Conservation (phyloP, 2,329 filamentous ascomycete genomes). For the Orbilia quercus region DNA sequence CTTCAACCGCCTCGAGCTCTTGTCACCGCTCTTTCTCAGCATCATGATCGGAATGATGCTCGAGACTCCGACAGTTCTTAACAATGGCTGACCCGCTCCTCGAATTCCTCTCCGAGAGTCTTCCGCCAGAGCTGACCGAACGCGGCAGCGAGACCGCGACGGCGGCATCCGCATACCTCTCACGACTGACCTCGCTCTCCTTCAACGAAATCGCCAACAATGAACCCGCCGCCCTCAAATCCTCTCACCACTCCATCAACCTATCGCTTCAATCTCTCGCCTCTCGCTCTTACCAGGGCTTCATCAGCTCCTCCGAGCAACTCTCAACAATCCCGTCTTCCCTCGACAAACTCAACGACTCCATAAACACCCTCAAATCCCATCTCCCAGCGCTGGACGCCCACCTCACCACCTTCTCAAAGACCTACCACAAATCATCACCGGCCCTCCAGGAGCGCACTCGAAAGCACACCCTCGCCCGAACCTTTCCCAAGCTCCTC, state of each 20-base stretch:
- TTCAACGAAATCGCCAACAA: conserved; percentile 76
- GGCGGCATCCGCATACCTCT: conserved; percentile 74
- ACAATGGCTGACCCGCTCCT: conserved; percentile 55
- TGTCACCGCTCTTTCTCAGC: conserved; percentile 11
- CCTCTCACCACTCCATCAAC: conserved; percentile 81
- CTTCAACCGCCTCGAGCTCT: conserved; percentile 9
- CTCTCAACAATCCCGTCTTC: conserved; percentile 76
- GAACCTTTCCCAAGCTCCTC: conserved; percentile 88
- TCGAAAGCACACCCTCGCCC: conserved; percentile 80
- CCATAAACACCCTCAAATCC: conserved; percentile 75
- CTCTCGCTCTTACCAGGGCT: conserved; percentile 85
- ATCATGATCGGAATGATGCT: conserved; percentile 3
- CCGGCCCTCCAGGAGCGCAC: conserved; percentile 77
- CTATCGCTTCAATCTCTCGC: conserved; percentile 87
- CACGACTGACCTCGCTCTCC: conserved; percentile 79
- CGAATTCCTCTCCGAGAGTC: conserved; percentile 51
- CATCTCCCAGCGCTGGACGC: conserved; percentile 82
- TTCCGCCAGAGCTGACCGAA: conserved; percentile 36
- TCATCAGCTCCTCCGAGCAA: conserved; percentile 82
- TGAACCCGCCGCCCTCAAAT: conserved; percentile 82
- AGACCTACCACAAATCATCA: conserved; percentile 79
- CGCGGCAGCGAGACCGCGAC: conserved; percentile 46
- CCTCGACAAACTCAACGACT: conserved; percentile 68
- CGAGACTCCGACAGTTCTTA: conserved; percentile 1
- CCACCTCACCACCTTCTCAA: conserved; percentile 81